Conservation (phyloP, 2,329 filamentous ascomycete species). For the Neophaeococcomyces mojaviensis region DNA sequence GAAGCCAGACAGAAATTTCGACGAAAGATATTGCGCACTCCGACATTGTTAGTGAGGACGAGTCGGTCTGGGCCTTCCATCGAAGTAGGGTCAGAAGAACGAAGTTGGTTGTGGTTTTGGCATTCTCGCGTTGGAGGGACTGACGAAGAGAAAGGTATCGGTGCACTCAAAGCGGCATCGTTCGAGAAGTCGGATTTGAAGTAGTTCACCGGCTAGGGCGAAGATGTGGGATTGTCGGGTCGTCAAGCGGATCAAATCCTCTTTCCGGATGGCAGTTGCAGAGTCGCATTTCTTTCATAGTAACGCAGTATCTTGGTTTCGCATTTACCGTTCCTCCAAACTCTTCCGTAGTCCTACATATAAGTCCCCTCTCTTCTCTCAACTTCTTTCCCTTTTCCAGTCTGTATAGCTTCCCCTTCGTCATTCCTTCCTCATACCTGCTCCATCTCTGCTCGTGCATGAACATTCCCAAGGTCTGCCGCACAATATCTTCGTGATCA, state of each 20-base stretch:
- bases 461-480: neutral
- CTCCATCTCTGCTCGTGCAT: constrained; percentile 4
- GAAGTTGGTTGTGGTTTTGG: neutral
- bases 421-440: constrained; percentile 2
- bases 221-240: constrained; percentile 13
- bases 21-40: constrained; percentile 9
- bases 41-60: neutral
- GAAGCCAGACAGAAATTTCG: constrained; percentile 10
- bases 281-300: constrained; percentile 2
- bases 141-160: constrained; percentile 1
- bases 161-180: neutral
- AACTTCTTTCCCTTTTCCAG: constrained; percentile 3
- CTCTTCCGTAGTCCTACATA: neutral
- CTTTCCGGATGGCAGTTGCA: neutral
- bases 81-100: neutral
- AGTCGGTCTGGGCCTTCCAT: neutral
- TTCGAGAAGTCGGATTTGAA: neutral
- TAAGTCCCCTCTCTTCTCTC: constrained; percentile 2
- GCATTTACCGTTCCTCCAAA: neutral
- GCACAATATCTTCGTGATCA: neutral
- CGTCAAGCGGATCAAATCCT: too few relatives aligned
- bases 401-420: neutral
- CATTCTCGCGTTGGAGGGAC: neutral
- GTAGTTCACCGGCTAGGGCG: neutral
- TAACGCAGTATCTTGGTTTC: neutral